phyloP scores from a whole-genome alignment of 768 basidiomycete species.

The Macrolepiota fuliginosa region DNA sequence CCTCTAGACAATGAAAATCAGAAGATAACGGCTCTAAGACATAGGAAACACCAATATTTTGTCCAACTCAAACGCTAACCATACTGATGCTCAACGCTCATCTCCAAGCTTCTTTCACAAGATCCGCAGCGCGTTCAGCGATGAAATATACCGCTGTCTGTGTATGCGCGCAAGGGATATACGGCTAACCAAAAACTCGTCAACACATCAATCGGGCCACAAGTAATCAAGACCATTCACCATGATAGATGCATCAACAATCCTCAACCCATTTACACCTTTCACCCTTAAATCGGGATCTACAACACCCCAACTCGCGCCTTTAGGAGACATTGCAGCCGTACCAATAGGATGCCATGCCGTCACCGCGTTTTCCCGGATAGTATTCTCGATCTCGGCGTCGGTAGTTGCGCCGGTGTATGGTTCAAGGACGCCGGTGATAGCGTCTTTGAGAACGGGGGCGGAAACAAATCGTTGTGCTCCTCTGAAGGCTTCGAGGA shows the following conservation, averaged over 20 bases:
- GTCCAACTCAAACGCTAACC: no score
- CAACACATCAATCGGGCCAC: neutral
- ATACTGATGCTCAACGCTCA: neutral
- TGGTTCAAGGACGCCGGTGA: slow-evolving; percentile 10
- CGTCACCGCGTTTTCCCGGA: slow-evolving; percentile 19
- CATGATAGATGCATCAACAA: slow-evolving; percentile 36
- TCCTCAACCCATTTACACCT: slow-evolving; percentile 28
- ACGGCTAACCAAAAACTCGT: neutral
- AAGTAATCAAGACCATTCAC: slow-evolving; percentile 18
- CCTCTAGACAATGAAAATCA: no score
- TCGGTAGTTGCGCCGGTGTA: neutral
- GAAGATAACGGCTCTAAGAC: no score
- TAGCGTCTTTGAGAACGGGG: slow-evolving; percentile 14
- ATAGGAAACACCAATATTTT: no score
- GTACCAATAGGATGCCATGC: slow-evolving; percentile 31
- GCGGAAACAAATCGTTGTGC: slow-evolving; percentile 20
- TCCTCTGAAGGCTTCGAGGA: slow-evolving; percentile 20
- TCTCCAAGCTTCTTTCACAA: slow-evolving; percentile 1
- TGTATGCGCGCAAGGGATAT: slow-evolving; percentile 7
- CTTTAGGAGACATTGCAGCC: slow-evolving; percentile 27
- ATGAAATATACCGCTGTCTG: slow-evolving; percentile 9
- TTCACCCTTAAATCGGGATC: slow-evolving; percentile 36
- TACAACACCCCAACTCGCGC: slow-evolving; percentile 29
- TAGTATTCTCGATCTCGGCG: slow-evolving; percentile 10
- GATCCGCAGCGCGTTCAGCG: slow-evolving; percentile 2